Evolutionary conservation across 495 filamentous ascomycete genomes (phyloP).

Genomic region (Penicillium maclennaniae): DNA sequence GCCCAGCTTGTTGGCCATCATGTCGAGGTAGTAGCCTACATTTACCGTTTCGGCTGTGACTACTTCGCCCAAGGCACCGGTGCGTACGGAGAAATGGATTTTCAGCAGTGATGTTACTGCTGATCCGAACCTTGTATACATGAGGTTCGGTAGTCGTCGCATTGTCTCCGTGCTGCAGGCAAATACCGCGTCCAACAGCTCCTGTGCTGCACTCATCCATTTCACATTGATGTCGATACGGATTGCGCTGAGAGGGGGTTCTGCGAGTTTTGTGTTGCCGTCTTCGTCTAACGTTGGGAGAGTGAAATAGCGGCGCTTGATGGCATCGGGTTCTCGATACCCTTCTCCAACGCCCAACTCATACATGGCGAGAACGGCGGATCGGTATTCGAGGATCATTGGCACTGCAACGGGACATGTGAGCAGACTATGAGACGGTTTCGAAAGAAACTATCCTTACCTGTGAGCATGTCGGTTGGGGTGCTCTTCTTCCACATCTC

Average conservation of each 20-base stretch:
- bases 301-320: conserved; percentile 36
- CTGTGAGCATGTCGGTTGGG: conserved; percentile 36
- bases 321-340: conserved; percentile 46
- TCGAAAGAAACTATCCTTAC: conserved; percentile 16
- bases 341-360: conserved; percentile 50
- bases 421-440: neutral
- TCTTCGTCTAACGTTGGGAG: conserved; percentile 36
- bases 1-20: conserved; percentile 32
- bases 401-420: conserved; percentile 25
- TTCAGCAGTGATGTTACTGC: conserved; percentile 47
- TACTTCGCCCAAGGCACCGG: conserved; percentile 41
- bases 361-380: conserved; percentile 45
- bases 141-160: conserved; percentile 43
- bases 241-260: conserved; percentile 35
- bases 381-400: conserved; percentile 46
- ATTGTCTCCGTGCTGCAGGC: conserved; percentile 37
- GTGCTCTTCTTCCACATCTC: conserved; percentile 40
- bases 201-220: conserved; percentile 47
- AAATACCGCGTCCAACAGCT: conserved; percentile 44
- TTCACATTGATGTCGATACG: conserved; percentile 48
- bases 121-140: conserved; percentile 43
- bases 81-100: conserved; percentile 45
- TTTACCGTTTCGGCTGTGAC: conserved; percentile 41
- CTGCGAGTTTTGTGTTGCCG: conserved; percentile 16
- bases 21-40: conserved; percentile 43